Evolutionary conservation across 768 basidiomycete species (phyloP).

Genomic region (Termitomyces sp.): DNA sequence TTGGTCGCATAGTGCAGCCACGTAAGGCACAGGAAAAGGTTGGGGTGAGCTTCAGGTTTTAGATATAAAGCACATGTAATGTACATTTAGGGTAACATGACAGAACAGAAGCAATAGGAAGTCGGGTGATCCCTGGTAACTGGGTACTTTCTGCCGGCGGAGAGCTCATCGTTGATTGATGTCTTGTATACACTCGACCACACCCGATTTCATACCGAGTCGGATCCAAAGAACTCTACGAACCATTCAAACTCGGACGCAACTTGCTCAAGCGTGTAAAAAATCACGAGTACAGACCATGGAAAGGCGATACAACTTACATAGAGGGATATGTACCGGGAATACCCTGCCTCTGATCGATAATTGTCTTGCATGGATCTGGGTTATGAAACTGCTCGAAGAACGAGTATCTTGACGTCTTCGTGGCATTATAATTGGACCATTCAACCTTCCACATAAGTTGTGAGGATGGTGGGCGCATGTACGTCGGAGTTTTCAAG

Average conservation of each 20-base stretch:
- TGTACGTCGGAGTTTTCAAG: too few relatives aligned
- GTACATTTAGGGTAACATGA: too few relatives aligned
- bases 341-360: not conserved
- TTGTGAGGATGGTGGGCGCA: too few relatives aligned
- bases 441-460: too few relatives aligned
- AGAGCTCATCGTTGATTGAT: not conserved
- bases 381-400: too few relatives aligned
- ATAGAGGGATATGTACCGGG: too few relatives aligned
- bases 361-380: not conserved
- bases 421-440: not conserved
- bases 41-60: not conserved
- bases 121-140: not conserved
- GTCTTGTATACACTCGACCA: too few relatives aligned
- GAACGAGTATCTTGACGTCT: too few relatives aligned
- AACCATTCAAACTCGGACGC: too few relatives aligned
- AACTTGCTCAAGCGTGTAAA: not conserved
- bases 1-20: conserved; percentile 4
- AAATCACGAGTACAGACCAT: not conserved
- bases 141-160: too few relatives aligned
- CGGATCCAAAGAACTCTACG: not conserved
- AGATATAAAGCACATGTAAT: too few relatives aligned
- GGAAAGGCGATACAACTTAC: too few relatives aligned
- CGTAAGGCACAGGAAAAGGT: not conserved
- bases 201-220: not conserved
- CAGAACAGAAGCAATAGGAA: not conserved